phyloP scores from a whole-genome alignment of 1,284 basidiomycete species.

The Cryptococcus deneoformans region DNA sequence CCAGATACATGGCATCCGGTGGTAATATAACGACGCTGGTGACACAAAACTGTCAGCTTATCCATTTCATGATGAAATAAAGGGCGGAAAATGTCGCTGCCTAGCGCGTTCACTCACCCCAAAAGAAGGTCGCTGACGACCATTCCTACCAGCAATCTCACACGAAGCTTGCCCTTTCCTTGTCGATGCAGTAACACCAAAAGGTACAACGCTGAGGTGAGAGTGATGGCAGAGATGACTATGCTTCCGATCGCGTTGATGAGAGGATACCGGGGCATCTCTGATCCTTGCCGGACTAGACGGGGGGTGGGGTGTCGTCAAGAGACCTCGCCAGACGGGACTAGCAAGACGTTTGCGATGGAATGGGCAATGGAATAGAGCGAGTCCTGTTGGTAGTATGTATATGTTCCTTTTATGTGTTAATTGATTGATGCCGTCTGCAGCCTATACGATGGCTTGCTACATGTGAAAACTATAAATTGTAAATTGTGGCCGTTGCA shows the following conservation, averaged over 20 bases:
- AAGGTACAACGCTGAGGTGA: constrained; percentile 32
- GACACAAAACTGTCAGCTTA: neutral
- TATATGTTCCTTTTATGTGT: no score
- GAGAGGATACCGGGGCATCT: neutral
- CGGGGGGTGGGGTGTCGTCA: no score
- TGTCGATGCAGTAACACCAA: constrained; percentile 23
- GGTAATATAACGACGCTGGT: constrained; percentile 28
- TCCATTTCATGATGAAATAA: neutral
- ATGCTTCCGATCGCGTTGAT: constrained; percentile 33
- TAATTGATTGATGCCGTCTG: no score
- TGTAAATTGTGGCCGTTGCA: no score
- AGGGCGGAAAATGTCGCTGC: neutral
- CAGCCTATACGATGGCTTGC: no score
- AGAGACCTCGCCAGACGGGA: no score
- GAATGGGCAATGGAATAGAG: no score
- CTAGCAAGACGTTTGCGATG: no score
- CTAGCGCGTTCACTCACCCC: constrained; percentile 25
- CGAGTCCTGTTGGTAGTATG: no score
- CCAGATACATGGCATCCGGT: constrained; percentile 24
- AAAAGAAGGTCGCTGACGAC: constrained; percentile 39
- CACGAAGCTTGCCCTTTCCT: constrained; percentile 38
- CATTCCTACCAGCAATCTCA: constrained; percentile 40
- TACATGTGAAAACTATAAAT: no score
- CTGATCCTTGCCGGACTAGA: neutral
- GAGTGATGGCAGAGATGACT: constrained; percentile 31